Percentiles rank a stretch among this genome's conserved stretches.
phyloP scores from a whole-genome alignment of 768 basidiomycete species.

The Suillus subaureus region DNA sequence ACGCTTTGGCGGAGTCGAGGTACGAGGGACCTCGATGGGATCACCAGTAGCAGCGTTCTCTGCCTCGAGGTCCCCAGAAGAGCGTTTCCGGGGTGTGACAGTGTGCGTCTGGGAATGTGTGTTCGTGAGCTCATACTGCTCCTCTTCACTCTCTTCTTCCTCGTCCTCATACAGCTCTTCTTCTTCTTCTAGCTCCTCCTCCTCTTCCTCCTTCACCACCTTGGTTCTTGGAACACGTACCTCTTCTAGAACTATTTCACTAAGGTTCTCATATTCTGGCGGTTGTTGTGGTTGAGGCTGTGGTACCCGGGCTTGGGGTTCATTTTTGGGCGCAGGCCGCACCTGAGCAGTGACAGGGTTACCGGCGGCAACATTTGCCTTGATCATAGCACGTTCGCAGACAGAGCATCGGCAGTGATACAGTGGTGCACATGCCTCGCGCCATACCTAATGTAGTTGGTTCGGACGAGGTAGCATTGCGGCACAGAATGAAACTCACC shows the following conservation, averaged over 20 bases:
- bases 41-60: slow-evolving; percentile 17
- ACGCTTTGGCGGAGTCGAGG: slow-evolving; percentile 45
- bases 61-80: slow-evolving; percentile 39
- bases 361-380: slow-evolving; percentile 47
- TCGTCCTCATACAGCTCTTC: slow-evolving; percentile 33
- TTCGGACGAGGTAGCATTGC: background rate
- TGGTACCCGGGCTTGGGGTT: slow-evolving; percentile 18
- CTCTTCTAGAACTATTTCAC: slow-evolving; percentile 31
- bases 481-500: slow-evolving; percentile 41
- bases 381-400: slow-evolving; percentile 66
- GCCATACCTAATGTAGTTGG: slow-evolving; percentile 55
- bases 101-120: slow-evolving; percentile 13
- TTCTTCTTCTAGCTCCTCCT: slow-evolving; percentile 27
- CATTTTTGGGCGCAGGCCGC: slow-evolving; percentile 21
- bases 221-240: slow-evolving; percentile 22
- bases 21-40: slow-evolving; percentile 12
- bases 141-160: slow-evolving; percentile 34
- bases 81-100: slow-evolving; percentile 36
- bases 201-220: slow-evolving; percentile 18
- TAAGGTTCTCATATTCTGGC: slow-evolving; percentile 15
- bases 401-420: slow-evolving; percentile 76
- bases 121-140: slow-evolving; percentile 8
- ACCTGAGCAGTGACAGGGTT: slow-evolving; percentile 34
- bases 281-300: slow-evolving; percentile 17
- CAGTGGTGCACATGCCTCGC: slow-evolving; percentile 70